These are phyloP conservation scores for Tubosaeta sp. DNA, from an alignment of 768 basidiomycete species.

Conservation along the genomic window DNA sequence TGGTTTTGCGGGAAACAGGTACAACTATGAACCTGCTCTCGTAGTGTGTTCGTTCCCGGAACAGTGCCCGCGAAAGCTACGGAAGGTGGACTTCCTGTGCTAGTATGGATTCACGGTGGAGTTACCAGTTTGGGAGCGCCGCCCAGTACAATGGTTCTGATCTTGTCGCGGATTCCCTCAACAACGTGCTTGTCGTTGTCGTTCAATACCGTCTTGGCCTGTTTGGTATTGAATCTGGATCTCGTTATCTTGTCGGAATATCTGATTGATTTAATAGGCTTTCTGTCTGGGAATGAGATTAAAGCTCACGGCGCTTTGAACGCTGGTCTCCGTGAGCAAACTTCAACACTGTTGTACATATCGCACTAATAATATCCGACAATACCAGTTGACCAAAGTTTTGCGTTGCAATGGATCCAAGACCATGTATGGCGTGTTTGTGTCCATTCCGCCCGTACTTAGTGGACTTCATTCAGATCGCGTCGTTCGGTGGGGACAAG, in stretches of 20 bases:
- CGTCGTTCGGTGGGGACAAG: no score
- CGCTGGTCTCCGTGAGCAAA: conserved; percentile 30
- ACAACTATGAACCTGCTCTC: not conserved
- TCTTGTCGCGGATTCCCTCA: conserved; percentile 22
- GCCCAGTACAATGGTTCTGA: conserved; percentile 16
- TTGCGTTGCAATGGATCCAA: conserved; percentile 36
- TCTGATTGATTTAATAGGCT: conserved; percentile 21
- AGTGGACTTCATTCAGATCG: no score
- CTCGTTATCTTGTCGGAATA: not conserved
- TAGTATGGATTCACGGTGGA: conserved; percentile 38
- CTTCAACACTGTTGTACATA: no score
- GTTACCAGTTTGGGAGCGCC: conserved; percentile 23
- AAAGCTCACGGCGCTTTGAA: conserved; percentile 32
- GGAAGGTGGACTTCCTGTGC: no score
- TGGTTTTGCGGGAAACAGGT: not conserved
- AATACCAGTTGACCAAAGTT: conserved; percentile 33
- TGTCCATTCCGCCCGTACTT: not conserved
- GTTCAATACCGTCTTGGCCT: no score
- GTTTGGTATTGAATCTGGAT: conserved; percentile 21
- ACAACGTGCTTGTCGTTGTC: conserved; percentile 26
- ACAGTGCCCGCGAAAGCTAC: not conserved
- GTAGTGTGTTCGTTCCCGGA: conserved; percentile 14
- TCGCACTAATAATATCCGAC: not conserved
- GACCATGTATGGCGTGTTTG: conserved; percentile 20
- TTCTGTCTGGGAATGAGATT: conserved; percentile 28